These are phyloP conservation scores for Amphirosellinia nigrospora DNA, from an alignment of 495 filamentous ascomycete genomes.

Conservation along the genomic window DNA sequence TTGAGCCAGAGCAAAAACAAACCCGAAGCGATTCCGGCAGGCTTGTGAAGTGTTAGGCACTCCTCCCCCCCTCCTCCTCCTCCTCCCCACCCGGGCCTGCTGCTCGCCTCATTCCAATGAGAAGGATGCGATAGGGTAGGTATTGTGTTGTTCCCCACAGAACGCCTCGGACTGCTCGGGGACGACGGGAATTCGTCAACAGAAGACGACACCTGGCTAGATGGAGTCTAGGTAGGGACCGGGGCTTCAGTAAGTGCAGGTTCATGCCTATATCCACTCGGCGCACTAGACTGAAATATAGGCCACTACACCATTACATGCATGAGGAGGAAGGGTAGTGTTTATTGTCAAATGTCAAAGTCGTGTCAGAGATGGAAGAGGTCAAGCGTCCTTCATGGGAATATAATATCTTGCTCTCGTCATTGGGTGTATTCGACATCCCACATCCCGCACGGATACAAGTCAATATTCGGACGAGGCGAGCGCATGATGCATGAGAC, in stretches of 20 bases:
- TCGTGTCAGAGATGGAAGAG: neutral
- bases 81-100: too few relatives aligned
- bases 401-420: neutral
- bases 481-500: neutral
- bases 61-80: too few relatives aligned
- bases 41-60: neutral
- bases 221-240: constrained; percentile 5
- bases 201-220: neutral
- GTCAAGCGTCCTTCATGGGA: neutral
- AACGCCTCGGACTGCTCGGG: neutral
- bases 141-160: constrained; percentile 1
- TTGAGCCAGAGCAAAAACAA: neutral
- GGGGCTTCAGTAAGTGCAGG: neutral
- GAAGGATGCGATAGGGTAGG: neutral
- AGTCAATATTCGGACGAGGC: neutral
- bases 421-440: neutral
- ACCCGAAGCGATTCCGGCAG: constrained; percentile 15
- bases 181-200: neutral
- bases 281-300: neutral
- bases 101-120: neutral
- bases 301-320: constrained; percentile 12
- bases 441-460: constrained; percentile 1
- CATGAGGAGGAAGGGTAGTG: neutral
- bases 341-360: neutral
- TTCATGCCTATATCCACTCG: constrained; percentile 10